Evolutionary conservation across 2,329 filamentous ascomycete species (phyloP), one percentile per base, ranked within the genome.

Genomic region (Paecilomyces variotii): DNA sequence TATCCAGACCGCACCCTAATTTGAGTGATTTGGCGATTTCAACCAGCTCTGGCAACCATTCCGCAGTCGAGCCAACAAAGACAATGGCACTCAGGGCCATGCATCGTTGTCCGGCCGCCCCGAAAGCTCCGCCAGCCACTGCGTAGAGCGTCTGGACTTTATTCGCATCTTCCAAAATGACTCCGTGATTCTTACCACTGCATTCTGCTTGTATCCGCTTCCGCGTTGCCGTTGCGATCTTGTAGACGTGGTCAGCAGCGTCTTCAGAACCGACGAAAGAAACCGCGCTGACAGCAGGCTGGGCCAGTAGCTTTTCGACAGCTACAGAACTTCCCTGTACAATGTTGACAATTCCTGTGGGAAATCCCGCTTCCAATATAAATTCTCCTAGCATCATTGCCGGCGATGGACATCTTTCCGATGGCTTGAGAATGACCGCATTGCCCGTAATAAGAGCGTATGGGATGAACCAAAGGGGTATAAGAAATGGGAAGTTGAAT

Each of bases 121-220:
- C 86, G 60, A 88, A 88, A 1, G 86, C 85, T 53, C 85, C 86
- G 60, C 85, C 86, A 6, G 82, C 79, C 69, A 88, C 86, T 32
- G 84, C 83, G 66, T 87, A 87, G 52, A 88, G 71, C 2, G 84
- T 79, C 59, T 86, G 84, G 74, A 87, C 86, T 79, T 87, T 87
- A 77, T 87, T 86, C 77, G 80, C 84, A 72, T 88, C 86, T 1
- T 85, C 85, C 28, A 88, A 76, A 26, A 88, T 80, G 53, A 84
- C 83, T 51, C 84, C 85, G 70, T 88, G 86, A 77, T 88, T 88
- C 79, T 88, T 88, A 2, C 85, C 86, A 32, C 86, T 85, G 58
- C 88, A 72, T 72, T 88, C 88, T 68, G 85, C 85, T 73, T 88
- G 86, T 19, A 87, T 84, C 65, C 86, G 83, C 77, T 88, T 88